Conservation (phyloP, 805 yeast genomes). For the Candida xyloterini region DNA sequence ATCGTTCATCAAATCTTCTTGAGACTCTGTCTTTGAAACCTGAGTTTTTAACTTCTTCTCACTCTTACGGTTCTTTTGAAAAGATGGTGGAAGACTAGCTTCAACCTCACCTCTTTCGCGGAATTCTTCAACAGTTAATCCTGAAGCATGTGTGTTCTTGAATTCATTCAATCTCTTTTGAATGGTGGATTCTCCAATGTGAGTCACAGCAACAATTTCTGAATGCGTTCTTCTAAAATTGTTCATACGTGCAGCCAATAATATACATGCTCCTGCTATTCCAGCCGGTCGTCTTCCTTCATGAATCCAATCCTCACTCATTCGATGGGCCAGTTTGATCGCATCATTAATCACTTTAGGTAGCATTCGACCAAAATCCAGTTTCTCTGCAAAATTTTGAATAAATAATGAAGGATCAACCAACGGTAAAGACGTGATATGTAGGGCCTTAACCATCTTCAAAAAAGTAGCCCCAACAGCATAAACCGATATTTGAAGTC, state of each 20-base stretch:
- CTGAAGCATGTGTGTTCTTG: conserved; percentile 69
- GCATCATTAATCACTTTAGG: conserved; percentile 86
- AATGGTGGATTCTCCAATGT: conserved; percentile 90
- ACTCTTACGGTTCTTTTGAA: conserved; percentile 53
- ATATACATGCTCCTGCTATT: conserved; percentile 92
- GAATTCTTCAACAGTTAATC: conserved; percentile 69
- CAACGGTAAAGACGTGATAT: conserved; percentile 72
- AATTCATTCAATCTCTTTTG: conserved; percentile 90
- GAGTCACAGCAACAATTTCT: conserved; percentile 93
- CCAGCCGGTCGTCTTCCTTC: conserved; percentile 99
- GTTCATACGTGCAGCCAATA: conserved; percentile 96
- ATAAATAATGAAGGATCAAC: conserved; percentile 94
- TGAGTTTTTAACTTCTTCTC: conserved; percentile 36
- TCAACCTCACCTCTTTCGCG: conserved; percentile 43
- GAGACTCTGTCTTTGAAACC: conserved; percentile 33
- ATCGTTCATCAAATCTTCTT: conserved; percentile 39
- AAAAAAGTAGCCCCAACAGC: conserved; percentile 95
- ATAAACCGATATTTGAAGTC: conserved; percentile 86
- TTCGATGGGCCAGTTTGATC: conserved; percentile 76
- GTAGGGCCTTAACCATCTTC: conserved; percentile 83
- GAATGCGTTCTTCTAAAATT: conserved; percentile 87
- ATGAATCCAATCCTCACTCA: conserved; percentile 94
- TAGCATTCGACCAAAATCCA: conserved; percentile 73
- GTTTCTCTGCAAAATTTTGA: conserved; percentile 86
- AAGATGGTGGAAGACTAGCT: conserved; percentile 81